Evolutionary conservation across 805 yeast genomes (phyloP).

Genomic region (Kluyveromyces starmeri): DNA sequence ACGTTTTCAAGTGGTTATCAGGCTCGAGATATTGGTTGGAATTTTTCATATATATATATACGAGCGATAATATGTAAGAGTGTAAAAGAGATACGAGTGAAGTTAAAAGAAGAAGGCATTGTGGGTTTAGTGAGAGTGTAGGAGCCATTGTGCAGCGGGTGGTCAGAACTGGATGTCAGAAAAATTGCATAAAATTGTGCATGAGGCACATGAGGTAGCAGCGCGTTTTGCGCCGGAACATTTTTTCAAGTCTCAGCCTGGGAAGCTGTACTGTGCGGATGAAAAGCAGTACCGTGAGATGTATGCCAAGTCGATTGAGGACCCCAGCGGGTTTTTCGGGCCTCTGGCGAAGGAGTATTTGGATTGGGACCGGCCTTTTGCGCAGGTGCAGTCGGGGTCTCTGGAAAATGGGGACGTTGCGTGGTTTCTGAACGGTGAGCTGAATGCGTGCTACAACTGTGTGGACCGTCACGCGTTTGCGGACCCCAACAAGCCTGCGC

Average conservation of each 20-base stretch:
- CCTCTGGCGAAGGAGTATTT: constrained; percentile 63
- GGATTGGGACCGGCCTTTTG: constrained; percentile 69
- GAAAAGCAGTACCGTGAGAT: constrained; percentile 62
- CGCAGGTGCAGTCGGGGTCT: constrained; percentile 42
- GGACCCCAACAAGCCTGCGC: constrained; percentile 76
- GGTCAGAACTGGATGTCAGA: no score
- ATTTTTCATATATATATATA: no score
- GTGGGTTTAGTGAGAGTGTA: no score
- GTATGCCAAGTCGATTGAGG: constrained; percentile 69
- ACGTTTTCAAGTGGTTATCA: no score
- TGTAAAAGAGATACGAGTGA: no score
- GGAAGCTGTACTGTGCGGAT: constrained; percentile 41
- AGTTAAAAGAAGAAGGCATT: no score
- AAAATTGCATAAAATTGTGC: constrained; percentile 31
- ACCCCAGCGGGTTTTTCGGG: constrained; percentile 81
- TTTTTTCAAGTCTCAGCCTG: constrained; percentile 33
- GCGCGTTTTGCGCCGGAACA: constrained; percentile 32
- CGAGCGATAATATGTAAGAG: no score
- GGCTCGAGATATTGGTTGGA: no score
- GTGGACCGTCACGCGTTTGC: constrained; percentile 91
- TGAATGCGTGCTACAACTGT: constrained; percentile 88
- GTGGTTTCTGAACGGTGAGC: constrained; percentile 90
- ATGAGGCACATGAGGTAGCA: constrained; percentile 32
- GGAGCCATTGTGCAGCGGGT: no score
- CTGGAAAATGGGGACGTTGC: constrained; percentile 72